Evolutionary conservation across 2,329 filamentous ascomycete genomes (phyloP).

Genomic region (Pseudogymnoascus sp.): DNA sequence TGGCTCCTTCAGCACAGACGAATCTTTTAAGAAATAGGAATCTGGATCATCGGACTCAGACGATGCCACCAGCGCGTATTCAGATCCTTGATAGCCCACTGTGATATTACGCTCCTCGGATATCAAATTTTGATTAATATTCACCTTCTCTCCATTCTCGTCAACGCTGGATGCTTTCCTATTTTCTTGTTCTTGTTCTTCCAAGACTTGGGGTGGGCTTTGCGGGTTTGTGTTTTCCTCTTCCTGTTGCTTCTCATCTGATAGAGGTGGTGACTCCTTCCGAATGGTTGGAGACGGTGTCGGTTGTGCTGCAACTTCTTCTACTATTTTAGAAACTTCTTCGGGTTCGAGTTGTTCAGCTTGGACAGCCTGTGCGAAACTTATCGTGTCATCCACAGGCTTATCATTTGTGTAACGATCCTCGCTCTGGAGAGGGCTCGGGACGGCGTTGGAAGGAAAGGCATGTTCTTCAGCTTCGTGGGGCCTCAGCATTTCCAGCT

Average conservation of each 20-base stretch:
- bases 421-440: slow-evolving; percentile 1
- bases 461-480: background rate
- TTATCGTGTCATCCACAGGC: background rate
- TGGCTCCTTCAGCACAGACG: slow-evolving; percentile 41
- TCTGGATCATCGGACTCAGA: slow-evolving; percentile 42
- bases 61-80: slow-evolving; percentile 51
- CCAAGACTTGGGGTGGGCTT: background rate
- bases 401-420: background rate
- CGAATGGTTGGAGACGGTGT: background rate
- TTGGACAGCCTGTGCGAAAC: background rate
- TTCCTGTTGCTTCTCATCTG: background rate
- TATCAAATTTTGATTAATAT: background rate
- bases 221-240: background rate
- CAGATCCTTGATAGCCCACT: slow-evolving; percentile 45
- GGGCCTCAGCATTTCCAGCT: background rate
- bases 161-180: background rate
- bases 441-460: background rate
- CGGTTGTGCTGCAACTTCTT: slow-evolving; percentile 1
- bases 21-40: slow-evolving; percentile 48
- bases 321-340: background rate
- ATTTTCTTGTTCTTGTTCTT: background rate
- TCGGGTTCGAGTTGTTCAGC: background rate
- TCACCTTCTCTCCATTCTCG: background rate
- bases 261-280: background rate
- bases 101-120: slow-evolving; percentile 34